Base-by-base conservation (phyloP, 805 yeast genomes). In the Ogataea glucozyma region DNA sequence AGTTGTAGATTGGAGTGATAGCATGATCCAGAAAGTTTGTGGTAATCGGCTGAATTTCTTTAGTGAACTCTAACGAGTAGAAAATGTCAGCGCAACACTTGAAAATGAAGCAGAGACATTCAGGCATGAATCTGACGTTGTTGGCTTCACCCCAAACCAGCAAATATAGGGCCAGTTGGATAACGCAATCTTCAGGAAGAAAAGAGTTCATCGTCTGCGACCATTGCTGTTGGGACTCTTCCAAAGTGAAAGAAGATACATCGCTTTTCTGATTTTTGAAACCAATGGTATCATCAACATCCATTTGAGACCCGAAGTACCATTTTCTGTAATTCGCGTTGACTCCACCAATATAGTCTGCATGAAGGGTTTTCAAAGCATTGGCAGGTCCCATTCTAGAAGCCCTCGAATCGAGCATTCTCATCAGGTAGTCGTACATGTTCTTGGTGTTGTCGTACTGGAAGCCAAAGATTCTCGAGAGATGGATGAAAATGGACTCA, bases 81-180 rank as follows among this genome's bases (percentile, higher is more conserved):
- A 73, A 83, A 51, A 74, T 74, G 55, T 85, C 90, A 36, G 76
- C 75, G 38, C 95, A 88, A 53, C 95, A 83, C 56, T 88, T 86
- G 68, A 82, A 88, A 19, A 88, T 77, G 52, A 89, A 88, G 48
- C 95, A 87, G 17, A 88, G 59, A 54, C 95, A 87, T 58, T 88
- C 97, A 0, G 97, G 96, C 80, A 88, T 82, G 54, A 85, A 88
- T 48, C 97, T 71, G 2, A 88, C 59, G 53, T 87, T 89, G 56
- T 85, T 87, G 0, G 96, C 88, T 59, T 88, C 97, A 1, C 96
- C 95, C 97, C 97, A 88, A 48, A 87, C 77, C 42, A 86, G 61
- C 10, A 88, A 69, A 56, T 81, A 89, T 6, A 88, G 62, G 0
- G 86, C 79, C 13, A 88, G 51, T 49, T 88, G 96, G 12, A 72